These are phyloP conservation scores for Lyophyllum atratum DNA, from an alignment of 768 basidiomycete species.

Conservation along the genomic window DNA sequence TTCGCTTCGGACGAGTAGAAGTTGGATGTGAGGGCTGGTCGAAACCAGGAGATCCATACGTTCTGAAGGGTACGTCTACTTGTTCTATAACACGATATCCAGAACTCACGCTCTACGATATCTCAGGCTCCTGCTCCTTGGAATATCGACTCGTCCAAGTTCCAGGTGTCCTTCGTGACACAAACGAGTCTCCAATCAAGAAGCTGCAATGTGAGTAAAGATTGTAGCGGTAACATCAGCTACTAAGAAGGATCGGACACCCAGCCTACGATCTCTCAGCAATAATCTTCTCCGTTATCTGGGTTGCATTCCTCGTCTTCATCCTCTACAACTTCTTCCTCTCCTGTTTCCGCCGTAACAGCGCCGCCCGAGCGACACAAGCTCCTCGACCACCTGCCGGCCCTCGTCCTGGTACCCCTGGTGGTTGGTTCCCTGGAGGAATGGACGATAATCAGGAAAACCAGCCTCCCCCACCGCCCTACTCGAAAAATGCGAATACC, in stretches of 20 bases:
- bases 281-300: slow-evolving; percentile 57
- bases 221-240: neutral
- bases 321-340: slow-evolving; percentile 61
- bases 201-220: slow-evolving; percentile 28
- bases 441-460: slow-evolving; percentile 36
- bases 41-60: slow-evolving; percentile 76
- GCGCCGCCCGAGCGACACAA: slow-evolving; percentile 23
- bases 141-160: slow-evolving; percentile 81
- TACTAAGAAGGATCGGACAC: neutral
- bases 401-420: slow-evolving; percentile 39
- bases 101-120: neutral
- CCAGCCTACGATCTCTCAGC: slow-evolving; percentile 50
- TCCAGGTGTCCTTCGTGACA: slow-evolving; percentile 45
- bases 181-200: slow-evolving; percentile 27
- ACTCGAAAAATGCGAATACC: slow-evolving; percentile 55
- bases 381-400: slow-evolving; percentile 32
- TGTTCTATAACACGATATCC: neutral
- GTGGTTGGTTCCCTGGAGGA: slow-evolving; percentile 59
- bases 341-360: slow-evolving; percentile 47
- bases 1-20: slow-evolving; percentile 84
- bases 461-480: slow-evolving; percentile 65
- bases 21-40: slow-evolving; percentile 93
- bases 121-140: slow-evolving; percentile 84
- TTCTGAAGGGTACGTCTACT: slow-evolving; percentile 69
- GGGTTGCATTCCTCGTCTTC: slow-evolving; percentile 51